These are phyloP conservation scores for Porphyrellus cyaneotinctus DNA, from an alignment of 768 basidiomycete species.

Conservation along the genomic window DNA sequence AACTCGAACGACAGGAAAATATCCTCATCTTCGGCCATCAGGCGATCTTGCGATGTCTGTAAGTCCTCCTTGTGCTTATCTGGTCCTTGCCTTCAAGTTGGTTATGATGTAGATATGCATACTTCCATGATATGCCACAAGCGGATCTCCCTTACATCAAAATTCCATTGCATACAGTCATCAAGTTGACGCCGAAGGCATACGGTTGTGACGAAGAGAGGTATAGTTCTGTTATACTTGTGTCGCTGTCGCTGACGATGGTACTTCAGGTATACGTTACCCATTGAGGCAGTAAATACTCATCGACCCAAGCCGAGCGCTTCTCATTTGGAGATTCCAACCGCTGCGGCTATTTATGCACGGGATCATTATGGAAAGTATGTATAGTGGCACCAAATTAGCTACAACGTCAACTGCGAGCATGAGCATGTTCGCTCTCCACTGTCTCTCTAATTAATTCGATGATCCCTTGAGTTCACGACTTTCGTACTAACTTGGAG, in stretches of 20 bases:
- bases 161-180: constrained; percentile 94
- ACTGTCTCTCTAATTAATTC: no score
- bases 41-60: constrained; percentile 80
- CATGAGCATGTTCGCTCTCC: no score
- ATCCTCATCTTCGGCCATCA: constrained; percentile 97
- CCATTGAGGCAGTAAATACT: constrained; percentile 92
- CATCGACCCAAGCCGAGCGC: constrained; percentile 62
- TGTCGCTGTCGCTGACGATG: not conserved
- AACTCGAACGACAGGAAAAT: constrained; percentile 96
- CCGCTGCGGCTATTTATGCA: constrained; percentile 8
- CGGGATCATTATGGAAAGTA: constrained; percentile 36
- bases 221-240: constrained; percentile 33
- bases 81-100: not conserved
- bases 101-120: constrained; percentile 69
- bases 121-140: constrained; percentile 91
- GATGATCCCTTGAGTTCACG: no score
- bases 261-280: constrained; percentile 67
- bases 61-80: constrained; percentile 22
- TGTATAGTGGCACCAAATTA: constrained; percentile 4
- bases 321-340: constrained; percentile 18
- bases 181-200: constrained; percentile 96
- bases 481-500: no score
- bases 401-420: no score
- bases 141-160: constrained; percentile 97
- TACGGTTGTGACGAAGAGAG: constrained; percentile 98